Percentiles rank a stretch among this genome's conserved stretches.
phyloP scores from a whole-genome alignment of 75 land plant genomes.

The Azolla pinnata region DNA sequence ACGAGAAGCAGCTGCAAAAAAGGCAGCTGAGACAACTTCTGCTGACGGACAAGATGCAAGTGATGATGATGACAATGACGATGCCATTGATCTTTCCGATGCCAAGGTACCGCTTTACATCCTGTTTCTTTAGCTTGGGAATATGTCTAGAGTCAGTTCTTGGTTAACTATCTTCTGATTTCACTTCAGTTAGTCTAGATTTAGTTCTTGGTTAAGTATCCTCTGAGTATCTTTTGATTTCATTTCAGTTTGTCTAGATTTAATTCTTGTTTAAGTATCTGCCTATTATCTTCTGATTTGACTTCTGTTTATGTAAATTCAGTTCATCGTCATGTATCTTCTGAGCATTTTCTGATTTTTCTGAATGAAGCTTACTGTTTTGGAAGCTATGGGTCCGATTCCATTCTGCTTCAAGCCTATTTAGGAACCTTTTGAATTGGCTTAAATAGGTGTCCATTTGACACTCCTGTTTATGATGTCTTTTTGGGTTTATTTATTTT shows the following conservation, averaged over 20 bases:
- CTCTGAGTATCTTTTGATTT: too few relatives aligned
- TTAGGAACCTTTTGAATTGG: too few relatives aligned
- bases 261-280: neutral
- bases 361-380: too few relatives aligned
- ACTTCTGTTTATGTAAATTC: too few relatives aligned
- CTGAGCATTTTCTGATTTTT: too few relatives aligned
- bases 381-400: too few relatives aligned
- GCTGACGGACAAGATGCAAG: conserved; percentile 15
- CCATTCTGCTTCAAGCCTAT: too few relatives aligned
- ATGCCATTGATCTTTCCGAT: neutral
- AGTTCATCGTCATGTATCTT: too few relatives aligned
- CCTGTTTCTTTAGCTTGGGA: neutral
- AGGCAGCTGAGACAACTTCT: conserved; percentile 11
- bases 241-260: too few relatives aligned
- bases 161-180: neutral
- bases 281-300: too few relatives aligned
- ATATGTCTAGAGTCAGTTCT: neutral
- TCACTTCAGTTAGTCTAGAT: neutral
- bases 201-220: neutral
- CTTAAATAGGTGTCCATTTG: neutral
- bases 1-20: conserved; percentile 35
- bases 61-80: conserved; percentile 11
- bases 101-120: conserved; percentile 20
- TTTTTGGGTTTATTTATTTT: too few relatives aligned
- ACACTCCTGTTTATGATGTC: neutral